phyloP scores from a whole-genome alignment of 2,329 filamentous ascomycete genomes.

The Dissoconium aciculare region DNA sequence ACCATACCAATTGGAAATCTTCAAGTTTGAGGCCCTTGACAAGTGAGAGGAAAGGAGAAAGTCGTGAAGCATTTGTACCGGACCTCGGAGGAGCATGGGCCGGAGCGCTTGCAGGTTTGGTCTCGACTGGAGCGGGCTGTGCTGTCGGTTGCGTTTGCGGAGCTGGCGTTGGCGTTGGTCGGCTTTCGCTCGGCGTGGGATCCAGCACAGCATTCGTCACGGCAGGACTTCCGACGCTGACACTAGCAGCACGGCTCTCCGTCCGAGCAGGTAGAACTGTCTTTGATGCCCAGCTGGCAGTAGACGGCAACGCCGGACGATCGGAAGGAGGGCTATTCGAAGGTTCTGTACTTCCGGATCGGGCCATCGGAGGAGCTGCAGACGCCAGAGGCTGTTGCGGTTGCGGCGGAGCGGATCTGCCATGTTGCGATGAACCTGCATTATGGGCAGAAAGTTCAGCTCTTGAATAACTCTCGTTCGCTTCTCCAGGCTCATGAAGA shows the following conservation, averaged over 20 bases:
- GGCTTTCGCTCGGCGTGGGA: conserved; percentile 12
- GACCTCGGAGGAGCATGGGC: conserved; percentile 6
- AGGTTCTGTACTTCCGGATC: conserved; percentile 34
- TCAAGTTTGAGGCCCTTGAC: conserved; percentile 27
- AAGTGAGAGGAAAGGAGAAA: conserved; percentile 23
- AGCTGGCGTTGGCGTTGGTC: conserved; percentile 10
- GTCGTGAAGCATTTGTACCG: conserved; percentile 2
- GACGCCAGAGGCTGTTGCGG: conserved; percentile 38
- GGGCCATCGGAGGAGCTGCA: conserved; percentile 47
- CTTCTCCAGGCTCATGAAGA: conserved; percentile 92
- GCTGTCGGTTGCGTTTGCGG: too few relatives aligned
- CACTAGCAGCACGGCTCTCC: conserved; percentile 68
- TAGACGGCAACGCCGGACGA: conserved; percentile 78
- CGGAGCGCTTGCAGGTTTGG: conserved; percentile 9
- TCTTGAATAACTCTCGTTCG: conserved; percentile 88
- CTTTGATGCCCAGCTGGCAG: conserved; percentile 79
- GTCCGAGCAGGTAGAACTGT: conserved; percentile 51
- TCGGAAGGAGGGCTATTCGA: conserved; percentile 35
- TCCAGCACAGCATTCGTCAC: conserved; percentile 27
- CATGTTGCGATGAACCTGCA: conserved; percentile 64
- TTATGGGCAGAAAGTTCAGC: conserved; percentile 94
- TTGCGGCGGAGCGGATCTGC: conserved; percentile 36
- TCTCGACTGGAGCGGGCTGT: conserved; percentile 6
- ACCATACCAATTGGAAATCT: conserved; percentile 41
- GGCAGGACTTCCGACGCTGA: conserved; percentile 68